Evolutionary conservation across 805 yeast genomes (phyloP).

Genomic region (Hanseniaspora nectarophila): DNA sequence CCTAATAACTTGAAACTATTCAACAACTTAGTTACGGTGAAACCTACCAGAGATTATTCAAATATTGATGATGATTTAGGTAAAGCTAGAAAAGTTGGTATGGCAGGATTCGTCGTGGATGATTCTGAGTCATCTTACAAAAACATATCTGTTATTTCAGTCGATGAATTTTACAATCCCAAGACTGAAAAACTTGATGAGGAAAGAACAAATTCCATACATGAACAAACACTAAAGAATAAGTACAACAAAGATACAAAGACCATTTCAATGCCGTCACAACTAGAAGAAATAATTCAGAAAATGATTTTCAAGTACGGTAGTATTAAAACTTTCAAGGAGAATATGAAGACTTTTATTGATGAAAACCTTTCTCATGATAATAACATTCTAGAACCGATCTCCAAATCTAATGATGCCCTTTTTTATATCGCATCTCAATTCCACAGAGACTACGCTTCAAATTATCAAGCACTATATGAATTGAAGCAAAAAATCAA

Average conservation of each 20-base stretch:
- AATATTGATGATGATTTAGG: background rate
- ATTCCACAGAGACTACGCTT: slow-evolving; percentile 70
- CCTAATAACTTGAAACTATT: too few relatives aligned
- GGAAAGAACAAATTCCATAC: background rate
- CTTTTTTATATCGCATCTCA: slow-evolving; percentile 74
- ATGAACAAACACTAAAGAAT: background rate
- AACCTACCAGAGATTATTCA: background rate
- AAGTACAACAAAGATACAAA: slow-evolving; percentile 2
- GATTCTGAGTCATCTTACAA: background rate
- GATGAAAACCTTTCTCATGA: slow-evolving; percentile 1
- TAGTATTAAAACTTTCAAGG: background rate
- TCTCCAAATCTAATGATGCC: slow-evolving; percentile 36
- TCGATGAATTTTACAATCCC: background rate
- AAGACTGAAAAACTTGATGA: background rate
- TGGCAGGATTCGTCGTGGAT: slow-evolving; percentile 8
- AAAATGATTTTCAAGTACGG: background rate
- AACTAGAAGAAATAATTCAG: background rate
- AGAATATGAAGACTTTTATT: background rate
- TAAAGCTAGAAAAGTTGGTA: background rate
- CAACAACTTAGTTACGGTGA: background rate
- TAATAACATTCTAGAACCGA: slow-evolving; percentile 19
- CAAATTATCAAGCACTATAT: slow-evolving; percentile 48
- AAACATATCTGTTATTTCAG: background rate
- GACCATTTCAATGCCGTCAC: background rate
- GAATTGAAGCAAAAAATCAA: slow-evolving; percentile 55